phyloP scores from a whole-genome alignment of 116 monocot species.

The Zostera marina region DNA sequence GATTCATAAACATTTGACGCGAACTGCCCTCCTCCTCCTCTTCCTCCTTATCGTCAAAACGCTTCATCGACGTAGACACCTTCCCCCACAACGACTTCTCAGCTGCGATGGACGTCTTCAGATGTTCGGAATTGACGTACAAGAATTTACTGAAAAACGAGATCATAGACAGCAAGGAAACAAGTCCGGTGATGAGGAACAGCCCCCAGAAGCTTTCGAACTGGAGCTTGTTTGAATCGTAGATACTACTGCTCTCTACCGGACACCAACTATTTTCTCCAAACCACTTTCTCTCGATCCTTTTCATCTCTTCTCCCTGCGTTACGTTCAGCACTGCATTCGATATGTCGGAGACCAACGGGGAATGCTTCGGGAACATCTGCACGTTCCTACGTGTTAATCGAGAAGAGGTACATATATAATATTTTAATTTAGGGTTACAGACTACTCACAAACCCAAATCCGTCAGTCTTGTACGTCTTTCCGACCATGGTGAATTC shows the following conservation, averaged over 20 bases:
- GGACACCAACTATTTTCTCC: constrained; percentile 13
- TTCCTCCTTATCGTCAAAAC: constrained; percentile 15
- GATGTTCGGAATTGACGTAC: constrained; percentile 13
- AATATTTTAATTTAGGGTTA: background rate
- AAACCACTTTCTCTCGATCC: constrained; percentile 24
- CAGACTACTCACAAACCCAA: constrained; percentile 20
- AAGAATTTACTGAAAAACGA: constrained; percentile 14
- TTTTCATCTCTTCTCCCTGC: constrained; percentile 11
- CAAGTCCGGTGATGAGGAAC: constrained; percentile 26
- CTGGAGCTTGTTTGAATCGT: constrained; percentile 4
- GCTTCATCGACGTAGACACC: constrained; percentile 5
- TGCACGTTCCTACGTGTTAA: background rate
- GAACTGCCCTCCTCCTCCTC: constrained; percentile 9
- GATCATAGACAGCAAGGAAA: constrained; percentile 16
- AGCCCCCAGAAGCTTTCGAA: constrained; percentile 24
- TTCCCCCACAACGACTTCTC: constrained; percentile 8
- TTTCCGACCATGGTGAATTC: constrained; percentile 11
- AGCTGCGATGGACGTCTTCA: constrained; percentile 1
- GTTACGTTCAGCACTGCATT: constrained; percentile 30
- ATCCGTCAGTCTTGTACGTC: constrained; percentile 17
- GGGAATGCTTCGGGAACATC: constrained; percentile 39
- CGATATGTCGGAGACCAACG: constrained; percentile 26
- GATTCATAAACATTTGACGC: background rate
- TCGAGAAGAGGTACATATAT: background rate
- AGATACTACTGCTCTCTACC: background rate